These are phyloP conservation scores for Dryadomyces quercivorus DNA, from an alignment of 2,329 filamentous ascomycete species.

Conservation along the genomic window DNA sequence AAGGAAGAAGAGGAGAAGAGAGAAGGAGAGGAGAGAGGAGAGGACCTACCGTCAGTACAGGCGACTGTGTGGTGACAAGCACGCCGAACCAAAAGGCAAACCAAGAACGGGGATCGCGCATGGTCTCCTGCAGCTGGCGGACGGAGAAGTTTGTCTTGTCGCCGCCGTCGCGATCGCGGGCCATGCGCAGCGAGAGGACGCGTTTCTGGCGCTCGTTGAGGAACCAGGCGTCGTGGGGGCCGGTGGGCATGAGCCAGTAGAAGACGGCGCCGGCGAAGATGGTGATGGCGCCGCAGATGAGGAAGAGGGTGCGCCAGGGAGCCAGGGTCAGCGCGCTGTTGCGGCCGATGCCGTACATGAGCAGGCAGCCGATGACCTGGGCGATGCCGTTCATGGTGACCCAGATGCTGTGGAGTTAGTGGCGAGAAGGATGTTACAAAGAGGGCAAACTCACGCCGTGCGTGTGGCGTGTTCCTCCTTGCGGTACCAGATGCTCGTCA, in stretches of 20 bases:
- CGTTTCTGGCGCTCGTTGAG: conserved; percentile 28
- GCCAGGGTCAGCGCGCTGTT: conserved; percentile 23
- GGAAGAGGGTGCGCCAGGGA: conserved; percentile 34
- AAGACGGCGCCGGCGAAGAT: conserved; percentile 29
- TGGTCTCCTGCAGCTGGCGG: conserved; percentile 29
- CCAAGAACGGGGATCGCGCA: conserved; percentile 31
- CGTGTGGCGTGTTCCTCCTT: conserved; percentile 23
- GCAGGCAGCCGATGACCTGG: conserved; percentile 29
- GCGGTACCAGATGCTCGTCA: conserved; percentile 29
- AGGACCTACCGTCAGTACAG: conserved; percentile 10
- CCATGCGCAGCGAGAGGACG: conserved; percentile 23
- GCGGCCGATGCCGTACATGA: conserved; percentile 39
- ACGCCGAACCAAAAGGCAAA: conserved; percentile 32
- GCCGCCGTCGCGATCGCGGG: conserved; percentile 19
- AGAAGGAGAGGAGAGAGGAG: neutral
- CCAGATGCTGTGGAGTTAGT: conserved; percentile 19
- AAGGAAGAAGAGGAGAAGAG: neutral
- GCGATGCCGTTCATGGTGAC: conserved; percentile 33
- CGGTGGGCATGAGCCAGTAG: conserved; percentile 31
- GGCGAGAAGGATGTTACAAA: neutral
- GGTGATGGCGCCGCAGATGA: conserved; percentile 37
- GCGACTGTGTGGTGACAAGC: conserved; percentile 31
- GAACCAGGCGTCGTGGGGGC: conserved; percentile 36
- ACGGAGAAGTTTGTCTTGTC: conserved; percentile 29
- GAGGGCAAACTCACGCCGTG: conserved; percentile 12